Conservation (phyloP, 108 stramenopile genomes). For the Pseudonitzschia delicatissima region DNA sequence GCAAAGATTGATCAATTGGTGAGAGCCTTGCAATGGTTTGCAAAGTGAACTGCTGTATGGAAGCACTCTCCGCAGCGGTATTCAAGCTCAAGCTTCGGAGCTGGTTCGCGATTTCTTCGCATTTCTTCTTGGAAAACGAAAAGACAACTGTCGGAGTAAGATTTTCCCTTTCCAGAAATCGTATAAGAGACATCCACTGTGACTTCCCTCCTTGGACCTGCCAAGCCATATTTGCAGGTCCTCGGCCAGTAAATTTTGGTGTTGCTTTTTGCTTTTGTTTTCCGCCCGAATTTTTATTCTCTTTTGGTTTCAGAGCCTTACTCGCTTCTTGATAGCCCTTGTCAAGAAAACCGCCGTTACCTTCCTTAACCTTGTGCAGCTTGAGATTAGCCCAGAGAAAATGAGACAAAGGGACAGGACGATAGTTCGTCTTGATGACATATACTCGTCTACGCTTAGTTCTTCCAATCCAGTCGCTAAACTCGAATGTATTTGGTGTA, state of each 20-base stretch:
- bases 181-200: conserved; percentile 79
- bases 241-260: conserved; percentile 28
- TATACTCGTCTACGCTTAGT: conserved; percentile 88
- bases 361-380: conserved; percentile 81
- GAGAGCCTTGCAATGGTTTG: conserved; percentile 84
- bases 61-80: conserved; percentile 71
- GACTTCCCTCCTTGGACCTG: conserved; percentile 78
- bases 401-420: conserved; percentile 94
- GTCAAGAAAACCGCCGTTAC: conserved; percentile 66
- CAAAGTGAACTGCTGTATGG: conserved; percentile 70
- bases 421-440: conserved; percentile 87
- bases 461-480: conserved; percentile 95
- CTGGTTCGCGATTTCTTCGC: conserved; percentile 90
- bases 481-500: conserved; percentile 95
- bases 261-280: conserved; percentile 28
- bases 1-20: conserved; percentile 80
- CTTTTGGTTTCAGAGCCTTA: conserved; percentile 64
- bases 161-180: conserved; percentile 79
- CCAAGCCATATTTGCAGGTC: conserved; percentile 67
- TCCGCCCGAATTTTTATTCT: conserved; percentile 27
- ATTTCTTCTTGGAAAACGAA: conserved; percentile 97
- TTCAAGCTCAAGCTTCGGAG: conserved; percentile 85
- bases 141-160: conserved; percentile 96
- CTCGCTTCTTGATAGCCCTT: conserved; percentile 73
- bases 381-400: conserved; percentile 87